Evolutionary conservation across 192 early-diverging fungal genomes (phyloP).

Genomic region (Podila verticillata): DNA sequence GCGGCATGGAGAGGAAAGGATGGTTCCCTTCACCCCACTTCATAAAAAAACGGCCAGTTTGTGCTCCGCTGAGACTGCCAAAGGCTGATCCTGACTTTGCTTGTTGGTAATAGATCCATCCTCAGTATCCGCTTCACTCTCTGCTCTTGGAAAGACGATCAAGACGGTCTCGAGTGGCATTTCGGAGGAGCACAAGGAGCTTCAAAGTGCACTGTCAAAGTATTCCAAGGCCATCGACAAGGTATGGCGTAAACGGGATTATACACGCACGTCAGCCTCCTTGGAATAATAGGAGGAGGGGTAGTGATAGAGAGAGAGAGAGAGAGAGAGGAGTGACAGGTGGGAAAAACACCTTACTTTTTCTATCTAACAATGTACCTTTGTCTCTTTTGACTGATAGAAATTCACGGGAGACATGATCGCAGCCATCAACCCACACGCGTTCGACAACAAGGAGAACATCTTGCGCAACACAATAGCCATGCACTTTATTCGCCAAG

Average conservation of each 20-base stretch:
- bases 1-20: too few relatives aligned
- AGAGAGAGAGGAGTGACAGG: slow-evolving; percentile 39
- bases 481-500: slow-evolving; percentile 86
- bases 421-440: slow-evolving; percentile 70
- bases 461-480: slow-evolving; percentile 72
- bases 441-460: slow-evolving; percentile 76
- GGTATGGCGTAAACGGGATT: slow-evolving; percentile 32
- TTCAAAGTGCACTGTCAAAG: slow-evolving; percentile 67
- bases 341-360: not conserved
- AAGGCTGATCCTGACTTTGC: not conserved
- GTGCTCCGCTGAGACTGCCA: too few relatives aligned
- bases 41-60: too few relatives aligned
- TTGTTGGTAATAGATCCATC: slow-evolving; percentile 31
- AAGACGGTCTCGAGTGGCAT: slow-evolving; percentile 42
- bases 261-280: not conserved
- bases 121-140: slow-evolving; percentile 7
- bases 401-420: slow-evolving; percentile 77
- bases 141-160: slow-evolving; percentile 29
- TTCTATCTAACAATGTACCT: not conserved
- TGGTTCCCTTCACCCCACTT: too few relatives aligned
- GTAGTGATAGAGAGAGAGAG: not conserved
- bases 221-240: slow-evolving; percentile 82
- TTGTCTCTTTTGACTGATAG: slow-evolving; percentile 26
- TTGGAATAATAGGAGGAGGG: not conserved
- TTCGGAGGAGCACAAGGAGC: slow-evolving; percentile 70